Percentiles rank a stretch among this genome's conserved stretches.
phyloP scores from a whole-genome alignment of 371 early-diverging fungal genomes.

The Mortierella sp. region DNA sequence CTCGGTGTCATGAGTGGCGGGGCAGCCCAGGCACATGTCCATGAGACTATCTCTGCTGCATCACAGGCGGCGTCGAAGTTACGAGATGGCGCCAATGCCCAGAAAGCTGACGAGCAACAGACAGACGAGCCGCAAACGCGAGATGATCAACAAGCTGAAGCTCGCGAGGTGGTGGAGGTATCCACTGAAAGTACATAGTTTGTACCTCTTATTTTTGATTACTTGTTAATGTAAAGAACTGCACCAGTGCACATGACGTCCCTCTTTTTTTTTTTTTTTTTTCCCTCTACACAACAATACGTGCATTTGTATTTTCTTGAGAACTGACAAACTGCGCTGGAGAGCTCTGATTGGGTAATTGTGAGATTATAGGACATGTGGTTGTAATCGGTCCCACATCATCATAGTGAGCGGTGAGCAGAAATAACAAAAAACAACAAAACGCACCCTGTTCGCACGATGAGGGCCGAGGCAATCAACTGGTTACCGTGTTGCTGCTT shows the following conservation, averaged over 20 bases:
- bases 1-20: conserved; percentile 67
- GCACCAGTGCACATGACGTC: neutral
- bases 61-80: conserved; percentile 16
- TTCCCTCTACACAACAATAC: no score
- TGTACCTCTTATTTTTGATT: neutral
- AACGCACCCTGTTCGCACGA: neutral
- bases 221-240: no score
- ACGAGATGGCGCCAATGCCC: conserved; percentile 5
- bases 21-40: conserved; percentile 63
- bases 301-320: neutral
- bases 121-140: neutral
- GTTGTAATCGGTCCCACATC: neutral
- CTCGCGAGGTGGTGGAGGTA: neutral
- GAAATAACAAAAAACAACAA: neutral
- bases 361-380: neutral
- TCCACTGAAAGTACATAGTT: conserved; percentile 3
- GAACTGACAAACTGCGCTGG: conserved; percentile 4
- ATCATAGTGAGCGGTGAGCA: neutral
- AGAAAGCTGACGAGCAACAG: neutral
- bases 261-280: neutral
- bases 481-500: neutral
- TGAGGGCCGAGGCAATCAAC: neutral
- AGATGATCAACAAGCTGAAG: neutral
- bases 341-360: conserved; percentile 1
- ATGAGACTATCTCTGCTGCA: conserved; percentile 22